These are phyloP conservation scores for Ascochyta pisi DNA, from an alignment of 2,329 filamentous ascomycete species.

Conservation along the genomic window DNA sequence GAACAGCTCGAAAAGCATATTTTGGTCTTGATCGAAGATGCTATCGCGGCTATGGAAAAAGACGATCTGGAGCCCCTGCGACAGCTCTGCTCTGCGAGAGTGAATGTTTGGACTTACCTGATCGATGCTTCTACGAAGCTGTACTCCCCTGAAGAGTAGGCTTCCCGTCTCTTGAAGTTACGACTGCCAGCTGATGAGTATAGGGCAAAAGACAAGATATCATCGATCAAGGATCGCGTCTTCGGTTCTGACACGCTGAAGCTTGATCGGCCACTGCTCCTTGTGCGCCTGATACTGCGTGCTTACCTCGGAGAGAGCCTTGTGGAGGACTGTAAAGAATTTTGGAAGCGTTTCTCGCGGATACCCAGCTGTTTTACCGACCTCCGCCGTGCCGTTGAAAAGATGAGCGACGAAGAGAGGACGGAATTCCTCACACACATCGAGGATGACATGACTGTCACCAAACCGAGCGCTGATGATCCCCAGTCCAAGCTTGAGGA, in stretches of 20 bases:
- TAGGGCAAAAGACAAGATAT: slow-evolving; percentile 16
- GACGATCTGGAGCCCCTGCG: slow-evolving; percentile 12
- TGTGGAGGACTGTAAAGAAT: slow-evolving; percentile 28
- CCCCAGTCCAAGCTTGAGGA: slow-evolving; percentile 9
- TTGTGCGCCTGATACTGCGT: slow-evolving; percentile 26
- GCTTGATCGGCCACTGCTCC: slow-evolving; percentile 23
- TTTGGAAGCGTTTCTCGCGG: slow-evolving; percentile 29
- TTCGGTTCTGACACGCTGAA: slow-evolving; percentile 19
- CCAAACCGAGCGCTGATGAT: background rate
- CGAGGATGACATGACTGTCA: slow-evolving; percentile 5
- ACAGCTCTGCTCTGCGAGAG: slow-evolving; percentile 27
- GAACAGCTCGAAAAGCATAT: slow-evolving; percentile 28
- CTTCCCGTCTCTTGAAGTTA: background rate
- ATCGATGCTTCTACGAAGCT: slow-evolving; percentile 22
- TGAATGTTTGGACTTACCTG: slow-evolving; percentile 29
- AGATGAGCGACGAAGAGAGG: slow-evolving; percentile 20
- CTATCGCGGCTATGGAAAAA: background rate
- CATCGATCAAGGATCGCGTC: slow-evolving; percentile 15
- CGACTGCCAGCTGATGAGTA: background rate
- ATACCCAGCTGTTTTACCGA: slow-evolving; percentile 39
- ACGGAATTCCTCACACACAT: slow-evolving; percentile 26
- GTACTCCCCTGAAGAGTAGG: slow-evolving; percentile 21
- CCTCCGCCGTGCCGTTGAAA: slow-evolving; percentile 32
- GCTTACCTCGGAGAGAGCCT: slow-evolving; percentile 15
- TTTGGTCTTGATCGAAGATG: slow-evolving; percentile 21